Evolutionary conservation across 2,329 filamentous ascomycete genomes (phyloP).

Genomic region (Aspergillus quadrilineatus): DNA sequence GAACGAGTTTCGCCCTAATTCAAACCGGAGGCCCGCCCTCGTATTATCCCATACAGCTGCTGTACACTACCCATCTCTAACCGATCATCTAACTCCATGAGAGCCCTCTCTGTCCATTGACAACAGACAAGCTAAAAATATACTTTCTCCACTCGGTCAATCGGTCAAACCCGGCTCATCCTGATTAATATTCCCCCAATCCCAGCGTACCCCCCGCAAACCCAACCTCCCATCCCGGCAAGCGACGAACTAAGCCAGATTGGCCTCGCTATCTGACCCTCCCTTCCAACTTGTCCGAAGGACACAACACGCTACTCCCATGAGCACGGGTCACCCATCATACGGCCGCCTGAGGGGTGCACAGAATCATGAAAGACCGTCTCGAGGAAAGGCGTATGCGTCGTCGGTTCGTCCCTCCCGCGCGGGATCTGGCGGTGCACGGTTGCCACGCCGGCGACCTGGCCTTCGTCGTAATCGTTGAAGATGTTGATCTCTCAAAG

Average conservation of each 20-base stretch:
- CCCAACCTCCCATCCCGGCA: conserved; percentile 21
- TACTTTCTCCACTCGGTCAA: conserved; percentile 23
- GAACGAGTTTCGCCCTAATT: no score
- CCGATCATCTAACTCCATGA: background rate
- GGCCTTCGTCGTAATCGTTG: conserved; percentile 24
- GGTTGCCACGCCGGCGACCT: conserved; percentile 33
- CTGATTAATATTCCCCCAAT: background rate
- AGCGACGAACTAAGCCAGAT: conserved; percentile 22
- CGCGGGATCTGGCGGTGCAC: conserved; percentile 31
- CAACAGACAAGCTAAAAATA: conserved; percentile 25
- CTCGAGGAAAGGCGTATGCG: conserved; percentile 26
- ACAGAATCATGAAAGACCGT: conserved; percentile 29
- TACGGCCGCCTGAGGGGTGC: conserved; percentile 34
- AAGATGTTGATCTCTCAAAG: conserved; percentile 23
- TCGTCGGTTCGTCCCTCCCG: conserved; percentile 18
- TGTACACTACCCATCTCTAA: no score
- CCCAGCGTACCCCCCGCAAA: conserved; percentile 10
- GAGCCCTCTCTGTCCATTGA: conserved; percentile 17
- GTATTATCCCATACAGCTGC: no score
- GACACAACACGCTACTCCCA: conserved; percentile 26
- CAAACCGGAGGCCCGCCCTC: no score
- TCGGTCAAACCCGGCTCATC: conserved; percentile 16
- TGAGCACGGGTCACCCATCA: conserved; percentile 28
- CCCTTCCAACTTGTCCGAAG: conserved; percentile 21
- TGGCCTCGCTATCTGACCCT: conserved; percentile 15